Evolutionary conservation across 176 grass and related monocot genomes (phyloP).

Genomic region (Lolium rigidum): DNA sequence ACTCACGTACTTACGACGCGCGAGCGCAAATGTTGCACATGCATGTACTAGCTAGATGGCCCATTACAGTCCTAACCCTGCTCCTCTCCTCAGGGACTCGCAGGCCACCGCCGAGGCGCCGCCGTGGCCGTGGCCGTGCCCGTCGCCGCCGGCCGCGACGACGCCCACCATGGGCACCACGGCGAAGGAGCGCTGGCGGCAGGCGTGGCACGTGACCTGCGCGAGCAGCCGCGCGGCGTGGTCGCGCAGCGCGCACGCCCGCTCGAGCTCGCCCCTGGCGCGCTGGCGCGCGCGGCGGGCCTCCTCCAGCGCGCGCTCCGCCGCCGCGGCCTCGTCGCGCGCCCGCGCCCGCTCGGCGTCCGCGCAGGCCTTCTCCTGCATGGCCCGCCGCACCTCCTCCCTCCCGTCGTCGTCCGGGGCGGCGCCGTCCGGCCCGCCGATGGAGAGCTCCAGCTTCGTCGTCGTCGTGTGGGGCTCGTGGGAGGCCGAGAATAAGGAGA

Average conservation of each 20-base stretch:
- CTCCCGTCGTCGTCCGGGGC: not conserved
- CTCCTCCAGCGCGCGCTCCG: conserved; percentile 70
- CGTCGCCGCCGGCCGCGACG: conserved; percentile 39
- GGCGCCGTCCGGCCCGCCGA: too few relatives aligned
- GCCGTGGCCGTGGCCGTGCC: not conserved
- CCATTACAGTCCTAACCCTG: conserved; percentile 21
- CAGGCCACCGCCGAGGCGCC: conserved; percentile 38
- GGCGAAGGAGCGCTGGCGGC: conserved; percentile 59
- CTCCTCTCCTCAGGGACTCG: conserved; percentile 43
- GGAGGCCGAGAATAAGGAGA: not conserved
- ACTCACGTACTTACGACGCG: not conserved
- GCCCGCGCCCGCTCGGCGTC: conserved; percentile 64
- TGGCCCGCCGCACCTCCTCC: conserved; percentile 45
- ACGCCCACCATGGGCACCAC: conserved; percentile 33
- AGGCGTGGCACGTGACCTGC: conserved; percentile 88
- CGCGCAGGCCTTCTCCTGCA: conserved; percentile 64
- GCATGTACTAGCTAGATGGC: conserved; percentile 28
- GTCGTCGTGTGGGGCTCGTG: conserved; percentile 51
- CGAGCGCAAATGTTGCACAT: not conserved
- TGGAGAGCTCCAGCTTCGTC: conserved; percentile 62
- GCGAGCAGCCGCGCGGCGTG: conserved; percentile 64
- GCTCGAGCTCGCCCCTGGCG: conserved; percentile 69
- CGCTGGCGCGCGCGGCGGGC: conserved; percentile 75
- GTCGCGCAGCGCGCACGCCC: conserved; percentile 66
- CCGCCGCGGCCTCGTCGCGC: conserved; percentile 57